Conservation (phyloP, 202 grass and related monocot genomes). For the Panicum hallii region DNA sequence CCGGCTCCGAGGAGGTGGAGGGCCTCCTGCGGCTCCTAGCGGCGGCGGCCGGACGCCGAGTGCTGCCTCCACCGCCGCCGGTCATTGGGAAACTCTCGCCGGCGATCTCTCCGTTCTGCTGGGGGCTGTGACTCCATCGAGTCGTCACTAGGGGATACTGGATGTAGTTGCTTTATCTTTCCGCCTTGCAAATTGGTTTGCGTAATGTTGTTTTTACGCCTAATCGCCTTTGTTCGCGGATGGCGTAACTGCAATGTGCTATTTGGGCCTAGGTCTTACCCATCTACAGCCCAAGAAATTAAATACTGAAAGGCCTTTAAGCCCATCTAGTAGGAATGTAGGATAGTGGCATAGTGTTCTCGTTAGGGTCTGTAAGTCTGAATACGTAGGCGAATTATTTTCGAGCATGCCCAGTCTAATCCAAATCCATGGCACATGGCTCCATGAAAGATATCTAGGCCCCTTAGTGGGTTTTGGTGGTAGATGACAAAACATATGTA, state of each 20-base stretch:
- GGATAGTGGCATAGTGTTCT: background rate
- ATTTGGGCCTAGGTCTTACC: background rate
- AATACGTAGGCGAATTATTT: no score
- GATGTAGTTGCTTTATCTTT: fast-evolving
- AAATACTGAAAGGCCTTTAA: background rate
- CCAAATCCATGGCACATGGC: no score
- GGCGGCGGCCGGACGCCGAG: slow-evolving; percentile 35
- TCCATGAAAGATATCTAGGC: no score
- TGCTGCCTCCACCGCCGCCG: slow-evolving; percentile 51
- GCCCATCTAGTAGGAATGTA: background rate
- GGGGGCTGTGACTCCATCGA: background rate
- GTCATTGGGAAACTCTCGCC: slow-evolving; percentile 50
- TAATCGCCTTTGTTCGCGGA: background rate
- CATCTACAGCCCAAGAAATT: background rate
- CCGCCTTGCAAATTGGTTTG: background rate
- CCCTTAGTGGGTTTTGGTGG: no score
- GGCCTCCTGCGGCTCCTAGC: slow-evolving; percentile 43
- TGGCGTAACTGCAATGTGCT: background rate
- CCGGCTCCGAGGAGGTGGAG: slow-evolving; percentile 14
- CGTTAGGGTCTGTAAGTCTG: no score
- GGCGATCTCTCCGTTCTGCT: slow-evolving; percentile 39
- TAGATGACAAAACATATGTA: no score
- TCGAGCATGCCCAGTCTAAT: no score
- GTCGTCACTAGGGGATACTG: background rate
- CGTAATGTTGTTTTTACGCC: background rate